Evolutionary conservation across 2,329 filamentous ascomycete species (phyloP), one percentile per base, ranked within the genome.

Genomic region (Fusarium transvaalense): DNA sequence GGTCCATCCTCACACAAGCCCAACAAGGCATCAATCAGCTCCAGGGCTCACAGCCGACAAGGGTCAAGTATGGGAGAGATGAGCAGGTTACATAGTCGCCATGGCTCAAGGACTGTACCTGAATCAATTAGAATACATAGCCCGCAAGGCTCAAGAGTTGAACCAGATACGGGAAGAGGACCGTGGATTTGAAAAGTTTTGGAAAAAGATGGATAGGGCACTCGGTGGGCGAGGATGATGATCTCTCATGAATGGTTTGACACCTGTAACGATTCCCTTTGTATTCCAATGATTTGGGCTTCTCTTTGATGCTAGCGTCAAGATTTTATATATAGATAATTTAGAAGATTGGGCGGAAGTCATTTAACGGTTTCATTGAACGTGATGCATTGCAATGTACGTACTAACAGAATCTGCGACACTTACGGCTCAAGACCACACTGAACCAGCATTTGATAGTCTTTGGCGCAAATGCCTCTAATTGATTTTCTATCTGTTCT

Each of bases 401-500:
- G 43, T 15, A 31, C 12, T 19, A 6, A 7, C 25, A 19, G 3
- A 25, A 15, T 35, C 15, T 34, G 21, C 32, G 21, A 12, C 12
- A 35, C 27, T 21, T 32, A 12, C 15, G 13, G 14, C 19, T n/a
- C 10, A 45, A 13, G n/a, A 27, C 23, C 9, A 21, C 17, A 42
- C 21, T 42, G 21, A 21, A 39, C n/a, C 17, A 15, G 25, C 7
- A 14, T 27, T 45, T 42, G 17, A 25, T 31, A 15, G n/a, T 35
- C 15, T 35, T 17, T 34, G 9, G 39, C 19, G 19, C 7, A 34
- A 12, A 27, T 19, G 4, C 17, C 23, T 46, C 46, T 17, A 17
- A 15, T 52, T 48, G 4, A 48, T 39, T n/a, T 31, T 21, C 42
- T 65, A 66, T 29, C 19, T 64, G 61, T 77, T 80, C 59, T 73